Percentiles rank a stretch among this genome's conserved stretches.
These are phyloP conservation scores for Globisporangium cederbergense DNA, from an alignment of 352 stramenopile species.

Conservation along the genomic window DNA sequence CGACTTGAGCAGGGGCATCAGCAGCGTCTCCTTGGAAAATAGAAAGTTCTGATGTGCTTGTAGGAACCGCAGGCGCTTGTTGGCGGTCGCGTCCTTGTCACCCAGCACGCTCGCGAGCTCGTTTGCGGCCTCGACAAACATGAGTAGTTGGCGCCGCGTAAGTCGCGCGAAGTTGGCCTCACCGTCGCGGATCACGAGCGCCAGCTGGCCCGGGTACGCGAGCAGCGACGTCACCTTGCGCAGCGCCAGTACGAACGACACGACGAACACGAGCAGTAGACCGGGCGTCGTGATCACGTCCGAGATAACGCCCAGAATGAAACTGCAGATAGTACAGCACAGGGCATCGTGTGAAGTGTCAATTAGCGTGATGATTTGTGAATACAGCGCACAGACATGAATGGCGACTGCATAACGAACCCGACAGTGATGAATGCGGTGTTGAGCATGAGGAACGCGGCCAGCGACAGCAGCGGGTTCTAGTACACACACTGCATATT, in stretches of 20 bases:
- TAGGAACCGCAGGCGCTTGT: constrained; percentile 43
- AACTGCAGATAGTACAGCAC: constrained; percentile 15
- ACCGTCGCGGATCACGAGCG: constrained; percentile 74
- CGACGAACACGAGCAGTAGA: constrained; percentile 42
- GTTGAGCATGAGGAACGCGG: constrained; percentile 52
- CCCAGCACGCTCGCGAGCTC: constrained; percentile 44
- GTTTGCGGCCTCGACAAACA: constrained; percentile 57
- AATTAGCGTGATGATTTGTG: not conserved
- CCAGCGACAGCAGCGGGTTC: constrained; percentile 58
- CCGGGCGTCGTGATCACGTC: constrained; percentile 50
- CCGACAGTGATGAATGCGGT: constrained; percentile 54
- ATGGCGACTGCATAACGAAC: constrained; percentile 17
- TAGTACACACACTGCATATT: constrained; percentile 5
- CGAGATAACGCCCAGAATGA: constrained; percentile 47
- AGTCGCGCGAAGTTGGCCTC: constrained; percentile 75
- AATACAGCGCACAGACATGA: not conserved
- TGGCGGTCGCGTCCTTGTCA: constrained; percentile 21
- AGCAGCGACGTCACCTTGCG: constrained; percentile 56
- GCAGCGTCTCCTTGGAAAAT: constrained; percentile 63
- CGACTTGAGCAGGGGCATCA: constrained; percentile 50
- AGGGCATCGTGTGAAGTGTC: not conserved
- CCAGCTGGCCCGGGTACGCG: constrained; percentile 70
- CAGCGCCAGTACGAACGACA: constrained; percentile 28
- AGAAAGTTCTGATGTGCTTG: constrained; percentile 66
- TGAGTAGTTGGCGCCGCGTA: constrained; percentile 62